These are phyloP conservation scores for Jamesozyma piceae DNA, from an alignment of 805 yeast species.

Conservation along the genomic window DNA sequence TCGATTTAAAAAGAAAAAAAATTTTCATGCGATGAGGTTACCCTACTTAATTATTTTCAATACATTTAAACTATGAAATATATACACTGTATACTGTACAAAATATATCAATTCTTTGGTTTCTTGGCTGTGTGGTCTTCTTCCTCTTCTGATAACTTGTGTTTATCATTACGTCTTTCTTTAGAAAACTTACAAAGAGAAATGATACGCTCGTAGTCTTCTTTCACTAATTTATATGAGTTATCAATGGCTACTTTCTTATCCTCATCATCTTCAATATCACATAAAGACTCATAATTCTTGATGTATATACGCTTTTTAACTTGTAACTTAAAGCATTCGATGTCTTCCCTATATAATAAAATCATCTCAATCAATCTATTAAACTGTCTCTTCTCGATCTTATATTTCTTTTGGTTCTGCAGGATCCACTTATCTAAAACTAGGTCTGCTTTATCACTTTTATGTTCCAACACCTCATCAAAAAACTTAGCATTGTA, in stretches of 20 bases:
- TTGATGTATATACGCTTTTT: conserved; percentile 69
- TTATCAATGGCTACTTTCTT: conserved; percentile 62
- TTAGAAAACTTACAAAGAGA: background rate
- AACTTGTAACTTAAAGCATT: conserved; percentile 45
- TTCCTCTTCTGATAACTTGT: background rate
- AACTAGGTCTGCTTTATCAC: conserved; percentile 15
- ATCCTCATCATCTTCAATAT: conserved; percentile 55
- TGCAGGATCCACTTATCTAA: conserved; percentile 33
- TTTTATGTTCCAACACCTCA: conserved; percentile 18
- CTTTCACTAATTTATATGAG: conserved; percentile 59
- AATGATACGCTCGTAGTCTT: conserved; percentile 56
- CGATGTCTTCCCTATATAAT: conserved; percentile 32
- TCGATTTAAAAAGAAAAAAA: background rate
- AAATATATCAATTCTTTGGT: background rate
- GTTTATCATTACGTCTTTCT: background rate
- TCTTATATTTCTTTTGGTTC: conserved; percentile 38
- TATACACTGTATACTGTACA: no score
- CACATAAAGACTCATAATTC: conserved; percentile 68
- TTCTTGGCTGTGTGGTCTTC: background rate
- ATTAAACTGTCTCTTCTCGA: conserved; percentile 70
- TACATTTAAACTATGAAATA: background rate
- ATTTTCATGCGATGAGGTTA: conserved; percentile 4
- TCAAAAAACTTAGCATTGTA: conserved; percentile 28
- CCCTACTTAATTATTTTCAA: no score
- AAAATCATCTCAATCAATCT: conserved; percentile 71